Evolutionary conservation across 345 rosid species (phyloP).

Genomic region (Eucalyptus tenuipes): DNA sequence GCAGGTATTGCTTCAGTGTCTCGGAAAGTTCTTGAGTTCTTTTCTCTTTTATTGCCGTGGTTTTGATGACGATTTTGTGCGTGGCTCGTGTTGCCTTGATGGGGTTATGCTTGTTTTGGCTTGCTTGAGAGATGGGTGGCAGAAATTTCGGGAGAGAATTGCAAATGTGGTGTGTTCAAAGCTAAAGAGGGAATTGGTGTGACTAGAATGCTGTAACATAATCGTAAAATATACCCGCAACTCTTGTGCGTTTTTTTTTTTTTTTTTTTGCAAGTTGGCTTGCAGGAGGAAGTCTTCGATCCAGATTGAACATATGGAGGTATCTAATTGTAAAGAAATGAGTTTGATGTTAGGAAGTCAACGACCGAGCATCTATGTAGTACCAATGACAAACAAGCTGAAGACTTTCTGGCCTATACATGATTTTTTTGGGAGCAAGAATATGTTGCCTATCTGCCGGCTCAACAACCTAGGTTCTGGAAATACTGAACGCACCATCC

Average conservation of each 20-base stretch:
- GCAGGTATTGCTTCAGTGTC: conserved; percentile 24
- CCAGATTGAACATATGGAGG: background rate
- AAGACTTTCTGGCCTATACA: background rate
- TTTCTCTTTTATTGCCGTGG: background rate
- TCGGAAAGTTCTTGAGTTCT: background rate
- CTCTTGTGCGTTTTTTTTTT: background rate
- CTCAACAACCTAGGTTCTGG: background rate
- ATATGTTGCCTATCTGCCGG: background rate
- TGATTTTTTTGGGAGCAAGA: background rate
- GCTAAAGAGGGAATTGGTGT: background rate
- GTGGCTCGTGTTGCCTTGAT: background rate
- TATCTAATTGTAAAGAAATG: background rate
- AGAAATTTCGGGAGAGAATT: background rate
- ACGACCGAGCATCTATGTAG: background rate
- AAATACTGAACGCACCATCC: background rate
- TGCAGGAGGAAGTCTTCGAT: background rate
- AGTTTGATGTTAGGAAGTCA: background rate
- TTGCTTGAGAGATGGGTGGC: background rate
- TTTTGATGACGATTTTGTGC: background rate
- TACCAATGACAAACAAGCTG: background rate
- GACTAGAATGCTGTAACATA: background rate
- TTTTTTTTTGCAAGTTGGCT: background rate
- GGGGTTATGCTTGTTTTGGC: background rate
- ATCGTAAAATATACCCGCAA: background rate
- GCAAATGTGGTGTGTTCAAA: background rate